Base-by-base conservation (phyloP, 2,329 filamentous ascomycete genomes). In the Acephala macrosclerotiorum region DNA sequence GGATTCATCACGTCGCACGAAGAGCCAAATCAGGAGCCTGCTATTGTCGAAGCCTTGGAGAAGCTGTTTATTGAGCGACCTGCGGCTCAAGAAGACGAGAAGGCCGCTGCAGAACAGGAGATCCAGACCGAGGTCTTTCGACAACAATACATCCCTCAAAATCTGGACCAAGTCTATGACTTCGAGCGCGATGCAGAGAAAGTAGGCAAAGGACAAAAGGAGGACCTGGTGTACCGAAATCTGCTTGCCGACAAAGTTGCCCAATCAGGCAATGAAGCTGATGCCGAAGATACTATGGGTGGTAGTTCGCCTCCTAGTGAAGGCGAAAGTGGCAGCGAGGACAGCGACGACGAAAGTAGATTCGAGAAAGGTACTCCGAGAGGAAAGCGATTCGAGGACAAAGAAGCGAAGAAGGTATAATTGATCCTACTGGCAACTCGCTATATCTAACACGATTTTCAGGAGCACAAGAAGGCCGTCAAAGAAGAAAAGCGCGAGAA, bases 401-500 rank as follows among this genome's bases (percentile, higher is more conserved):
- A 97, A 80, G 93, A 97, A 14, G 88, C 87, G 66, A 98, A 97
- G 79, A 91, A 90, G 83, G 88, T 87, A 79, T 33, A 38, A 67
- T n/a, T 51, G 14, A 29, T 18, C 20, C 20, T 14, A 42, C 12
- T 51, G 22, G 16, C 7, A 25, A 20, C 7, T 12, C 22, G 35
- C 20, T 35, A 18, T 38, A 36, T n/a, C 61, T 71, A 61, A 71
- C 63, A 49, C 35, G 56, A 14, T 61, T n/a, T n/a, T 47, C 58
- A 75, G 71, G 88, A 88, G 70, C 96, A 97, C 78, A 99, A 99
- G 79, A 87, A 88, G 77, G 90, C 91, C 1, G 91, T 97, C 72
- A 99, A 98, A 81, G 95, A 97, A 75, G 95, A 94, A 75, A 97
- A 97, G 82, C 89, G 93, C 40, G 94, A 97, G 79, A 94, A 96